Evolutionary conservation across 2,329 filamentous ascomycete genomes (phyloP).

Genomic region (Aspergillus ustus): DNA sequence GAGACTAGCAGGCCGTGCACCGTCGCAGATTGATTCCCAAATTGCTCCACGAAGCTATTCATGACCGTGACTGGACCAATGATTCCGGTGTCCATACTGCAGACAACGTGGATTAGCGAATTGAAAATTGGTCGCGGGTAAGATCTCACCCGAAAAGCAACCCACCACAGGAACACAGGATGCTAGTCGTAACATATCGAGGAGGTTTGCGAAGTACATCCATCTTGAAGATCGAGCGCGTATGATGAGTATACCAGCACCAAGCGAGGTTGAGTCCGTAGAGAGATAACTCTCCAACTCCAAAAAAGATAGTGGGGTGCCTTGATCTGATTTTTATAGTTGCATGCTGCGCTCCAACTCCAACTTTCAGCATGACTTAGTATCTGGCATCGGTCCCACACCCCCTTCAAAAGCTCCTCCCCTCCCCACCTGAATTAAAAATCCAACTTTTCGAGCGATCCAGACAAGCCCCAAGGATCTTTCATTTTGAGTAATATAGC

Average conservation of each 20-base stretch:
- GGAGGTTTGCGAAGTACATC: conserved; percentile 17
- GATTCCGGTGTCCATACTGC: conserved; percentile 55
- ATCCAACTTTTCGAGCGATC: conserved; percentile 12
- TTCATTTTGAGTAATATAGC: conserved; percentile 5
- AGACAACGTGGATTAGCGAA: not conserved
- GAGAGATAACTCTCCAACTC: not conserved
- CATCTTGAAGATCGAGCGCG: conserved; percentile 9
- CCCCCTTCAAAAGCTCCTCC: not conserved
- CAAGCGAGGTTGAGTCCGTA: too few relatives aligned
- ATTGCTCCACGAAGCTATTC: conserved; percentile 54
- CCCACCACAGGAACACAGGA: conserved; percentile 26
- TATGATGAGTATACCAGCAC: not conserved
- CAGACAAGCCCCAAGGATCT: conserved; percentile 3
- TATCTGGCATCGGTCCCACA: not conserved
- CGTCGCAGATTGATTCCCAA: conserved; percentile 57
- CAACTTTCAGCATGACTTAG: not conserved
- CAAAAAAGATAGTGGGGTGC: not conserved
- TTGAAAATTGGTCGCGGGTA: not conserved
- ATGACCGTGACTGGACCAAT: conserved; percentile 66
- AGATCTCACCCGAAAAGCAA: conserved; percentile 25
- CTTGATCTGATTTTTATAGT: not conserved
- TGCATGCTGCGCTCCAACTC: not conserved
- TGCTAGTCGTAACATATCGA: conserved; percentile 26
- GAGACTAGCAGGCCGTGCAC: conserved; percentile 65
- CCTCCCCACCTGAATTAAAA: conserved; percentile 15